A percentile compares a stretch with the other conserved stretches of the same genome.
Conservation (phyloP, 2,329 filamentous ascomycete genomes). For the Xylariaceae sp. region DNA sequence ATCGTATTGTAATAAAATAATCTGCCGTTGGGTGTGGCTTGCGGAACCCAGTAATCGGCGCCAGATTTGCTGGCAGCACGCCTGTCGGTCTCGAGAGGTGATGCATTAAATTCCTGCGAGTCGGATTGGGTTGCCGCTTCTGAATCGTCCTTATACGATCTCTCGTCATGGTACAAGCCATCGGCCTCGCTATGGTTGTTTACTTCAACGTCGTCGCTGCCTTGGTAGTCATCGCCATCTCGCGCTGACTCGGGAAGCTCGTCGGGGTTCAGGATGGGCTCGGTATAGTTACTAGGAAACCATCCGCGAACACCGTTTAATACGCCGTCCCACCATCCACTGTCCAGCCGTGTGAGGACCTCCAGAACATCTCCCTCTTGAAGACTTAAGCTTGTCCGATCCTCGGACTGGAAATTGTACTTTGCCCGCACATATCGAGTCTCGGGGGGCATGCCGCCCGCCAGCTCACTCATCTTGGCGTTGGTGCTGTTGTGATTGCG, state of each 20-base stretch:
- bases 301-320: conserved; percentile 95
- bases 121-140: conserved; percentile 64
- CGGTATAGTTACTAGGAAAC: conserved; percentile 99
- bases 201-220: conserved; percentile 57
- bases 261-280: conserved; percentile 71
- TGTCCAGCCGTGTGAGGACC: conserved; percentile 96
- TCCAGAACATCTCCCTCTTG: conserved; percentile 96
- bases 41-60: conserved; percentile 96
- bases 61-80: conserved; percentile 59
- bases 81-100: conserved; percentile 62
- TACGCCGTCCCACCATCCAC: conserved; percentile 98
- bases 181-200: conserved; percentile 39
- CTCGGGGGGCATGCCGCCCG: conserved; percentile 54
- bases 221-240: conserved; percentile 49
- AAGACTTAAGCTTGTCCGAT: conserved; percentile 94
- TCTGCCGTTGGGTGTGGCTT: conserved; percentile 87
- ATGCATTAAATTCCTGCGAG: conserved; percentile 51
- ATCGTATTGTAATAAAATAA: conserved; percentile 98
- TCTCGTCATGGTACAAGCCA: background rate
- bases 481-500: conserved; percentile 31
- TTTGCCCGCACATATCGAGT: conserved; percentile 90
- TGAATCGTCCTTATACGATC: conserved; percentile 58
- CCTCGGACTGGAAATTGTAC: conserved; percentile 97
- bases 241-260: conserved; percentile 61
- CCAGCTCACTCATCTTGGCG: conserved; percentile 55